Evolutionary conservation across 2,329 filamentous ascomycete genomes (phyloP).

Genomic region (Cadophora luteo-olivacea): DNA sequence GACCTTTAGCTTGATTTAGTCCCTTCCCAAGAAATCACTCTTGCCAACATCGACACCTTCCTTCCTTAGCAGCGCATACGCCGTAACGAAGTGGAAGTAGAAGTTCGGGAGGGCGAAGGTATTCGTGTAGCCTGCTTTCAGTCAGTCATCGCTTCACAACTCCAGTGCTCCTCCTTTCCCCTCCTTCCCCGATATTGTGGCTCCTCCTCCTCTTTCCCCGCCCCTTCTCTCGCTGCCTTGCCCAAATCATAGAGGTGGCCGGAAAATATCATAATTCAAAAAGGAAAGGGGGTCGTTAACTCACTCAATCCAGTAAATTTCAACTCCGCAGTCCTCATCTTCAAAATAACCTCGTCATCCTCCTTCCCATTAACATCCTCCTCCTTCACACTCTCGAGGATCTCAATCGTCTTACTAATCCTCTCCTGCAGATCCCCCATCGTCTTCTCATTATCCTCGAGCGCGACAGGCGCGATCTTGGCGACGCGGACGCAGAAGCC

Average conservation of each 20-base stretch:
- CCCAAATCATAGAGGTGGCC: too few relatives aligned
- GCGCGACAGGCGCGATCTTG: conserved; percentile 42
- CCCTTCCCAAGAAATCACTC: conserved; percentile 55
- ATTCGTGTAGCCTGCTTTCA: conserved; percentile 50
- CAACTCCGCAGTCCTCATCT: conserved; percentile 43
- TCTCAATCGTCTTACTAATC: conserved; percentile 53
- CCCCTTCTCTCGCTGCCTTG: too few relatives aligned
- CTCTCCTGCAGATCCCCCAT: conserved; percentile 56
- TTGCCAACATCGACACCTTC: conserved; percentile 69
- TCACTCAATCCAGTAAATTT: conserved; percentile 48
- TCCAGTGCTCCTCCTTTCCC: neutral
- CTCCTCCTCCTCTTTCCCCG: too few relatives aligned
- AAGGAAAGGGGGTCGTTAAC: conserved; percentile 6
- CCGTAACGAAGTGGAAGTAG: conserved; percentile 66
- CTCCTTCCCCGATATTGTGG: neutral
- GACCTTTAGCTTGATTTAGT: neutral
- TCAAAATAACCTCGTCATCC: conserved; percentile 48
- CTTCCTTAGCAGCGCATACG: conserved; percentile 66
- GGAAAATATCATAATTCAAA: too few relatives aligned
- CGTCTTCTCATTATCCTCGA: conserved; percentile 54
- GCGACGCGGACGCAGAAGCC: conserved; percentile 48
- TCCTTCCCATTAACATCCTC: conserved; percentile 52
- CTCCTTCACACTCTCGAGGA: conserved; percentile 52
- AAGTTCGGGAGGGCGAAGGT: conserved; percentile 63
- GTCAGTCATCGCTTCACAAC: neutral